These are phyloP conservation scores for Podaxis mareebaensis DNA, from an alignment of 768 basidiomycete species.

Conservation along the genomic window DNA sequence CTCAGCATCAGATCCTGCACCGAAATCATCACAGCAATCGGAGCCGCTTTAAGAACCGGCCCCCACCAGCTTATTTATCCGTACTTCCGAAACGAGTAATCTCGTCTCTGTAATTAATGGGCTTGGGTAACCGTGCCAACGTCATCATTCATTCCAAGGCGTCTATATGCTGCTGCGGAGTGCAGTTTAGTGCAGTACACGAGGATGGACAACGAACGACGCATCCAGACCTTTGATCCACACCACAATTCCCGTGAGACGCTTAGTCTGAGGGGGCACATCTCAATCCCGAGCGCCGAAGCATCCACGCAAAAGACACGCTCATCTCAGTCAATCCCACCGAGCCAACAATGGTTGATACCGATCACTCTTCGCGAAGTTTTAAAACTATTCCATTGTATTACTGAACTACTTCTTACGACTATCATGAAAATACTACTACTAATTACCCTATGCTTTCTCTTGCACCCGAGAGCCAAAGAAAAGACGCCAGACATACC, in stretches of 20 bases:
- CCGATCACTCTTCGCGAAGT: background rate
- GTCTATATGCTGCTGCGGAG: too few species aligned
- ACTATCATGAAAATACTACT: slow-evolving; percentile 9
- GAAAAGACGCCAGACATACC: background rate
- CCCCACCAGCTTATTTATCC: too few species aligned
- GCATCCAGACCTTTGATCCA: background rate
- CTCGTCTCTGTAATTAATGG: too few species aligned
- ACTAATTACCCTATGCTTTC: slow-evolving; percentile 16
- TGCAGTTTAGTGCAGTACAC: too few species aligned
- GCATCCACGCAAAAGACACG: background rate
- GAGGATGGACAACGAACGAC: background rate
- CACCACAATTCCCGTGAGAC: background rate
- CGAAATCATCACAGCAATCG: background rate
- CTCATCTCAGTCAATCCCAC: background rate
- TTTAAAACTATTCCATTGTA: background rate
- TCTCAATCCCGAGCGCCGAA: background rate
- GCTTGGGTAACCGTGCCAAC: too few species aligned
- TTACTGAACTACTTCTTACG: slow-evolving; percentile 8
- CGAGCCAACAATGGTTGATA: background rate
- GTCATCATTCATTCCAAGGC: too few species aligned
- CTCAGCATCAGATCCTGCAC: background rate
- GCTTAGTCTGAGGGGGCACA: background rate
- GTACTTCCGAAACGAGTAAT: too few species aligned
- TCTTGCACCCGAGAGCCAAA: slow-evolving; percentile 1
- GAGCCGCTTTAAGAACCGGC: background rate